Conservation (phyloP, 805 yeast species). For the Candida taoyuanica region DNA sequence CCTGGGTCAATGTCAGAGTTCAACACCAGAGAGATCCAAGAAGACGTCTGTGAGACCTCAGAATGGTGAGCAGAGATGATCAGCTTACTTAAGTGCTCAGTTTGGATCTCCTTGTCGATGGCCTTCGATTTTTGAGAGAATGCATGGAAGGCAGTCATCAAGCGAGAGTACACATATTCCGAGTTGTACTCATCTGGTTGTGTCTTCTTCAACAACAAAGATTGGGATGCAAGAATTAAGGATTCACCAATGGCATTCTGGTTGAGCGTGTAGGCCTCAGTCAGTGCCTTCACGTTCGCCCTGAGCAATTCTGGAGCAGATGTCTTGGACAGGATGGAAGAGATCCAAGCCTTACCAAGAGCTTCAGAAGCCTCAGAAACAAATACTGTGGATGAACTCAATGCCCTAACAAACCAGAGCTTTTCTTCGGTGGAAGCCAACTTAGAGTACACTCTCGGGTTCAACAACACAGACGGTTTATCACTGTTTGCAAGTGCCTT, state of each 20-base stretch:
- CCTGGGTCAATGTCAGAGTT: conserved; percentile 64
- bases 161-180: conserved; percentile 26
- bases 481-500: conserved; percentile 34
- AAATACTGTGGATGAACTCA: conserved; percentile 30
- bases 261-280: conserved; percentile 28
- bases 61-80: conserved; percentile 43
- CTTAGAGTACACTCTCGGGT: conserved; percentile 47
- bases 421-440: conserved; percentile 41
- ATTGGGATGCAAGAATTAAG: conserved; percentile 40
- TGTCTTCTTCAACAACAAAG: conserved; percentile 18
- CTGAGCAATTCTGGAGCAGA: conserved; percentile 15
- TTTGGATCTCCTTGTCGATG: conserved; percentile 21
- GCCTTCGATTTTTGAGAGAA: conserved; percentile 30
- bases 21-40: conserved; percentile 78
- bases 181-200: conserved; percentile 12
- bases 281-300: conserved; percentile 25
- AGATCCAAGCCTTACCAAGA: conserved; percentile 44
- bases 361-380: conserved; percentile 18
- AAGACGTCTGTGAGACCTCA: conserved; percentile 36
- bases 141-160: conserved; percentile 35
- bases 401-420: conserved; percentile 48
- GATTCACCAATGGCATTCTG: conserved; percentile 40
- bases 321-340: conserved; percentile 38
- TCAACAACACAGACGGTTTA: conserved; percentile 46
- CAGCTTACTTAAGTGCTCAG: conserved; percentile 33